Evolutionary conservation across 1,139 yeast species (phyloP), one percentile per base, ranked within the genome.

Genomic region (Blastobotrys arbuscula): DNA sequence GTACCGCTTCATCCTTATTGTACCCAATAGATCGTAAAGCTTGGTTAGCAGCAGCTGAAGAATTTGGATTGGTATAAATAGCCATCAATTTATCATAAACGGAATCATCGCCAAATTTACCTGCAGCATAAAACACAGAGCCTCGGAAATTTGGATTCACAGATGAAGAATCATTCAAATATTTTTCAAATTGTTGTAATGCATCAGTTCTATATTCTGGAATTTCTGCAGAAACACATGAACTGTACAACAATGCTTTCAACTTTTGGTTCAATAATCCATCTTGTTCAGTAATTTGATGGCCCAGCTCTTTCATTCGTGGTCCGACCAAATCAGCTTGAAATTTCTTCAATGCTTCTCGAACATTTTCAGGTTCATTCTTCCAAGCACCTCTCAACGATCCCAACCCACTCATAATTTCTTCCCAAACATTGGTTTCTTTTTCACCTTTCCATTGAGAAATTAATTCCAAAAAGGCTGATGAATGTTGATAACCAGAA

Each of bases 101-200:
- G 35, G 56, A 66, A 40, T 74, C 69, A 50, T 66, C 75, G 54
- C 95, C 96, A 49, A 70, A 66, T 61, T 77, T 74, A 44, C 95
- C 90, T 58, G 79, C 86, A 19, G 80, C 69, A 48, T 69, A 70
- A 68, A 86, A 90, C 40, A 92, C 81, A 12, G 86, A 65, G 7
- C 78, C 77, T 69, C 89, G 81, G 60, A 90, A 71, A 69, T 89
- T 84, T 57, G 97, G 94, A 68, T 88, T 84, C 55, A 90, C 75
- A 18, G 92, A 88, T 44, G 71, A 65, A 55, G 73, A 73, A 58
- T 85, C 84, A 53, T 95, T 96, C 42, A 77, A 68, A 61, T 75
- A 87, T 43, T 73, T 73, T 6, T 73, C 73, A 64, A 87, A 89
- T 63, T 80, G 71, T 9, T 72, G 71, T 50, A 77, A 59, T 24